Evolutionary conservation across 202 grass and related monocot genomes (phyloP), one percentile per base, ranked within the genome.

Genomic region (Eragrostis tef): DNA sequence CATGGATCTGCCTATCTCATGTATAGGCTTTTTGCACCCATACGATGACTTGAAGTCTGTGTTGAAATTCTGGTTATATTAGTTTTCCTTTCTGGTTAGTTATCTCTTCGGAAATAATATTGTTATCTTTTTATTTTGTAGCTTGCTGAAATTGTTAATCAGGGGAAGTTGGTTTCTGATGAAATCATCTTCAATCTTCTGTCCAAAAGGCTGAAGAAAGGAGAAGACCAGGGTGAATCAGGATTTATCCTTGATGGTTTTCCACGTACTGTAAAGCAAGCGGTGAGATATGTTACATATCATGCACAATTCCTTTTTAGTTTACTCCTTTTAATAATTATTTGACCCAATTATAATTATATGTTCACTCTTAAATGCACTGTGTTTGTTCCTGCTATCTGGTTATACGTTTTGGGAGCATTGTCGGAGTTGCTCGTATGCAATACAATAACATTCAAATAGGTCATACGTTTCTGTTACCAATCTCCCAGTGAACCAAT

Each of bases 161-260:
- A 87, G 39, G 96, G 96, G 31, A 87, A 93, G 78, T 63, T 98
- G 70, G 92, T 94, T 74, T 94, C 92, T 51, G 92, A 98, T 88
- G 95, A 94, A 79, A 94, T 95, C 66, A 95, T 98, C 66, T 66
- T 98, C 69, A 89, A 85, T 73, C 81, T 98, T 41, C 85, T 98
- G 61, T 93, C 84, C 43, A 91, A 95, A 72, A 79, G 86, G 19
- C 90, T 94, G 27, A 84, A 87, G 78, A 83, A 95, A 88, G 92
- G 88, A 85, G 82, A 88, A 90, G 85, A 86, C 57, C 72, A 91
- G 16, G 92, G 89, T 1, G 92, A 98, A 93, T 98, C 90, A 8
- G 96, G 96, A 74, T 98, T 95, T 88, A 95, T 98, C 85, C 96
- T 98, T 21, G 96, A 98, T 87, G 90, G 96, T 31, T 98, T 95